A percentile compares a stretch with the other conserved stretches of the same genome.
These are phyloP conservation scores for Phytophthora melonis DNA, from an alignment of 352 stramenopile species.

Conservation along the genomic window DNA sequence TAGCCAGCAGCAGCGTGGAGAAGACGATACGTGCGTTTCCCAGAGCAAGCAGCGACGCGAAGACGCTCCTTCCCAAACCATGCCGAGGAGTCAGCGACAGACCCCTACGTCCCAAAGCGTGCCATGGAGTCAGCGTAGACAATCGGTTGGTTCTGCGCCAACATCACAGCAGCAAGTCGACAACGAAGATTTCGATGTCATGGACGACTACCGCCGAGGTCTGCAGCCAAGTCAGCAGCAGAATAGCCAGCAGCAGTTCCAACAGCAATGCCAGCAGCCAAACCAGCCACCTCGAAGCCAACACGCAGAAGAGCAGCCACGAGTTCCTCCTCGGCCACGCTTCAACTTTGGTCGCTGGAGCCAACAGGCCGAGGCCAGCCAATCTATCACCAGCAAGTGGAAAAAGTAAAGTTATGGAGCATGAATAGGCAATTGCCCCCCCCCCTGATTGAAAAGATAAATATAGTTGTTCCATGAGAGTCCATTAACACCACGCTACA, in stretches of 20 bases:
- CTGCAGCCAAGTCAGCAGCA: conserved; percentile 4
- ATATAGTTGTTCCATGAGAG: too few relatives aligned
- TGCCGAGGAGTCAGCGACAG: conserved; percentile 26
- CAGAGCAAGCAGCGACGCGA: conserved; percentile 24
- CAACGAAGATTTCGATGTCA: conserved; percentile 28
- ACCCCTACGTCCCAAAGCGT: conserved; percentile 14
- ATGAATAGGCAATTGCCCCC: too few relatives aligned
- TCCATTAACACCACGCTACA: conserved; percentile 35
- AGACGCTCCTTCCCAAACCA: conserved; percentile 12
- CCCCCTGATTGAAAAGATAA: too few relatives aligned
- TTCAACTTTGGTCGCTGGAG: conserved; percentile 53
- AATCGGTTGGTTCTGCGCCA: conserved; percentile 15
- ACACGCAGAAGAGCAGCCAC: conserved; percentile 22
- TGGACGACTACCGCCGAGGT: conserved; percentile 37
- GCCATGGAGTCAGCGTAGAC: conserved; percentile 20
- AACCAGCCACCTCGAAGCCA: background rate
- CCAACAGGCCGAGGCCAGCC: conserved; percentile 38
- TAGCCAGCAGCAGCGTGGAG: conserved; percentile 13
- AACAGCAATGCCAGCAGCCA: background rate
- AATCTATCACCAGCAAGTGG: conserved; percentile 52
- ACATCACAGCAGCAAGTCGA: conserved; percentile 19
- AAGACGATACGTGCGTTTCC: background rate
- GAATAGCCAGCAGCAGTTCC: background rate
- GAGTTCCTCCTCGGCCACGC: conserved; percentile 6
- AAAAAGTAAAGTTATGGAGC: conserved; percentile 34